A percentile compares a stretch with the other conserved stretches of the same genome.
These are phyloP conservation scores for Selenicereus undatus DNA, from an alignment of 148 eudicot genomes.

Conservation along the genomic window DNA sequence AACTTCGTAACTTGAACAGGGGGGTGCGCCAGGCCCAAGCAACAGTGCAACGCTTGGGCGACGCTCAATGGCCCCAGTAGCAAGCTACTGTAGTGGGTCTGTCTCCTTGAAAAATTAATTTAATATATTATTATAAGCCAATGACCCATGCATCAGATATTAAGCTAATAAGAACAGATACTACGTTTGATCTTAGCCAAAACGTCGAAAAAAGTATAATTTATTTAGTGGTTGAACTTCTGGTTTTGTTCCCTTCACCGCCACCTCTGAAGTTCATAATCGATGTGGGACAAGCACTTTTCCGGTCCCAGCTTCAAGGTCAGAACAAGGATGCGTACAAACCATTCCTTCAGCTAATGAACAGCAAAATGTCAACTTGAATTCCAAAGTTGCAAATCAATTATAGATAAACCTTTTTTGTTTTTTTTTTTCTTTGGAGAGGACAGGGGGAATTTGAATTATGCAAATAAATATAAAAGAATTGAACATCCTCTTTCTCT, in stretches of 20 bases:
- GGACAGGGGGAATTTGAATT: not conserved
- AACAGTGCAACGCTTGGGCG: conserved; percentile 9
- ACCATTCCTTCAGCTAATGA: not conserved
- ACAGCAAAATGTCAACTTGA: too few relatives aligned
- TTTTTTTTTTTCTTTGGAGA: too few relatives aligned
- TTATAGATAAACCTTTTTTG: too few relatives aligned
- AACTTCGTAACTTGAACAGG: not conserved
- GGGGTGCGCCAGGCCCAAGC: conserved; percentile 16
- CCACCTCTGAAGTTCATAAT: not conserved
- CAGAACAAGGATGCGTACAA: not conserved
- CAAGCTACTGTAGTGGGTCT: conserved; percentile 3
- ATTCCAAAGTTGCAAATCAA: too few relatives aligned
- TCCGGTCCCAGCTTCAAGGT: not conserved
- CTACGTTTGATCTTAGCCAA: conserved; percentile 88
- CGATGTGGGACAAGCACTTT: not conserved
- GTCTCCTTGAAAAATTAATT: conserved; percentile 29
- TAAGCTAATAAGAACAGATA: conserved; percentile 86
- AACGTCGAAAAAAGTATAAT: conserved; percentile 52
- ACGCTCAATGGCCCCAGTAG: not conserved
- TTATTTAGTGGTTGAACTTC: not conserved
- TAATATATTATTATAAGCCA: conserved; percentile 46
- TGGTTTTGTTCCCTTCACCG: not conserved
- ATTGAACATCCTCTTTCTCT: too few relatives aligned
- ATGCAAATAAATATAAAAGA: not conserved
- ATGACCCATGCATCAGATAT: conserved; percentile 69